Percentiles rank a stretch among this genome's conserved stretches.
These are phyloP conservation scores for Auricularia cornea DNA, from an alignment of 768 basidiomycete genomes.

Conservation along the genomic window DNA sequence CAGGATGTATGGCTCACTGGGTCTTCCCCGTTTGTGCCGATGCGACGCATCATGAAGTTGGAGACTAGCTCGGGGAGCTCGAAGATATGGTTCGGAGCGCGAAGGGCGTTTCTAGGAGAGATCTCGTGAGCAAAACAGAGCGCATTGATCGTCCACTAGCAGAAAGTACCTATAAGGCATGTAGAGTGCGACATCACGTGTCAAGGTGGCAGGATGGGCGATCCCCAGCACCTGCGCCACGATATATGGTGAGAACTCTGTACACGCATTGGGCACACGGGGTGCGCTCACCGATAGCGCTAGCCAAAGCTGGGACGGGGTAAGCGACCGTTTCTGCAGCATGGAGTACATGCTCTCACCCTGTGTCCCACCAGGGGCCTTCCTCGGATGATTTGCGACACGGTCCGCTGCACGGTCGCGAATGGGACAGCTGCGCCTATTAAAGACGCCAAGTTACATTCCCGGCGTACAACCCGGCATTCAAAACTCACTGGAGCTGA, in stretches of 20 bases:
- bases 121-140: slow-evolving; percentile 40
- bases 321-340: no score
- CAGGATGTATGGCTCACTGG: not conserved
- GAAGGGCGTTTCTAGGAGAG: slow-evolving; percentile 21
- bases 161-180: slow-evolving; percentile 32
- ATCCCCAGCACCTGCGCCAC: slow-evolving; percentile 38
- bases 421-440: slow-evolving; percentile 36
- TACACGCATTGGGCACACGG: not conserved
- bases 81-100: not conserved
- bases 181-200: slow-evolving; percentile 48
- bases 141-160: slow-evolving; percentile 26
- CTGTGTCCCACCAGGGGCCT: slow-evolving; percentile 49
- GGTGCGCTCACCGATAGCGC: slow-evolving; percentile 12
- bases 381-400: slow-evolving; percentile 33
- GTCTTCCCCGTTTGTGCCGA: not conserved
- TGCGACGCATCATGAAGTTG: not conserved
- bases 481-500: slow-evolving; percentile 30
- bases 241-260: not conserved
- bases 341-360: slow-evolving; percentile 32
- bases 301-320: not conserved
- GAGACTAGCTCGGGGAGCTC: not conserved
- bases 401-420: slow-evolving; percentile 36
- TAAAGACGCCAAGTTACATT: not conserved
- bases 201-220: slow-evolving; percentile 42
- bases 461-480: not conserved